A percentile compares a stretch with the other conserved stretches of the same genome.
phyloP scores from a whole-genome alignment of 148 eudicot genomes.

The Pharnaceum exiguum region DNA sequence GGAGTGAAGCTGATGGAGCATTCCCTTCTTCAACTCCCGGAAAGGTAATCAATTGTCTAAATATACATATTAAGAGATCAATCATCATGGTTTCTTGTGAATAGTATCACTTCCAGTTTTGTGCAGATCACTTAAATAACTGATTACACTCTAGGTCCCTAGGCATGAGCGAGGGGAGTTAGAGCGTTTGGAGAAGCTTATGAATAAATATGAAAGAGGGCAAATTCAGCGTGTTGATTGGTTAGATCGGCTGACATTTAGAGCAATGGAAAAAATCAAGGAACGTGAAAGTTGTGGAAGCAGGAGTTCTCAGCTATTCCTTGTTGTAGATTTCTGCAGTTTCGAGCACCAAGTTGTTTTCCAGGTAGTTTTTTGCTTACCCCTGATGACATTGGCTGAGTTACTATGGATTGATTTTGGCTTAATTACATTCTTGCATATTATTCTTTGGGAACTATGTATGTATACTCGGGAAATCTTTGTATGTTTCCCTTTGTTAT shows the following conservation, averaged over 20 bases:
- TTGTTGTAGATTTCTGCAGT: conserved; percentile 87
- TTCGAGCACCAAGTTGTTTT: conserved; percentile 95
- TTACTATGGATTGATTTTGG: not conserved
- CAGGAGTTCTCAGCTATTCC: conserved; percentile 70
- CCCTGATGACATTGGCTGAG: not conserved
- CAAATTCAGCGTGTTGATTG: conserved; percentile 96
- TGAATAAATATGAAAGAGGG: conserved; percentile 94
- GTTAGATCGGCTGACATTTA: conserved; percentile 90
- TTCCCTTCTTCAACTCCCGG: conserved; percentile 82
- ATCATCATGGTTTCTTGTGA: not conserved
- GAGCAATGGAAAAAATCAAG: conserved; percentile 85
- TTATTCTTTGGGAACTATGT: no score
- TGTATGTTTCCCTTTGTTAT: no score
- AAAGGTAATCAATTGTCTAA: conserved; percentile 44
- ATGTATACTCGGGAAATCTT: no score
- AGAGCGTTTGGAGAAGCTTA: conserved; percentile 93
- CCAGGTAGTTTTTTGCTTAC: conserved; percentile 46
- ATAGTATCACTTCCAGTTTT: conserved; percentile 5
- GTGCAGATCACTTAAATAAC: not conserved
- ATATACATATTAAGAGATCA: not conserved
- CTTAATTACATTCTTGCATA: not conserved
- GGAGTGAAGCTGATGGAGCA: conserved; percentile 89
- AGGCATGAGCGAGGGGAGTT: conserved; percentile 93
- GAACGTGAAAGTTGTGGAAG: conserved; percentile 71
- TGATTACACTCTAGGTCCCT: conserved; percentile 55